Percentiles rank a stretch among this genome's conserved stretches.
Conservation (phyloP, 2,329 filamentous ascomycete species). For the Teratosphaeriaceae sp. region DNA sequence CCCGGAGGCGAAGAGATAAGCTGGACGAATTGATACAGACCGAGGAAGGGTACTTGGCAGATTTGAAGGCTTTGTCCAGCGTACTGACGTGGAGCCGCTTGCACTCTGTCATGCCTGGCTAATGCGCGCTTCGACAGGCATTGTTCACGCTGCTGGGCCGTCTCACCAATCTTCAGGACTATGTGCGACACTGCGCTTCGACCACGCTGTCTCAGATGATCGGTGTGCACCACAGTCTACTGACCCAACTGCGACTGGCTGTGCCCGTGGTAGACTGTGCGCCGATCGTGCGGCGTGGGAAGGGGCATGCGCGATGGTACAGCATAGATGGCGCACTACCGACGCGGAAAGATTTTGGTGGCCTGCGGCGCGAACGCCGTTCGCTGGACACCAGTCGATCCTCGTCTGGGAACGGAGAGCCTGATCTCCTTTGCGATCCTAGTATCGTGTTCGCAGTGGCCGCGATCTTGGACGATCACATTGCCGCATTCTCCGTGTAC, state of each 20-base stretch:
- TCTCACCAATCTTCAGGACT: slow-evolving; percentile 18
- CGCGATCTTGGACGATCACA: slow-evolving; percentile 48
- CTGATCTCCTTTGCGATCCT: slow-evolving; percentile 43
- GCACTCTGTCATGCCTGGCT: background rate
- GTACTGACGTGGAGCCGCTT: slow-evolving; percentile 38
- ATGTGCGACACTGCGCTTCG: slow-evolving; percentile 23
- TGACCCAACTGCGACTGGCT: slow-evolving; percentile 63
- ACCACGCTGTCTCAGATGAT: slow-evolving; percentile 59
- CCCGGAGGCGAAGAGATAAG: slow-evolving; percentile 68
- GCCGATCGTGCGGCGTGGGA: slow-evolving; percentile 19
- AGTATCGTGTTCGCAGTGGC: slow-evolving; percentile 49
- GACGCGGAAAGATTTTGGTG: slow-evolving; percentile 13
- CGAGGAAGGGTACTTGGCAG: slow-evolving; percentile 82
- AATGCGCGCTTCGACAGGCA: slow-evolving; percentile 23
- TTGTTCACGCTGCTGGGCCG: slow-evolving; percentile 37
- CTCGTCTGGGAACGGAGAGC: slow-evolving; percentile 29
- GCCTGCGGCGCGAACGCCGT: slow-evolving; percentile 32
- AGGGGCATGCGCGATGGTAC: slow-evolving; percentile 40
- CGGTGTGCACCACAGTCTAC: slow-evolving; percentile 73
- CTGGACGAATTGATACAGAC: slow-evolving; percentile 80
- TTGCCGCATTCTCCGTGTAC: slow-evolving; percentile 77
- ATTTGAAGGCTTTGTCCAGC: slow-evolving; percentile 79
- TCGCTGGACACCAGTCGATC: slow-evolving; percentile 41
- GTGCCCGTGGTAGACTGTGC: slow-evolving; percentile 58
- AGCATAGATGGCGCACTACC: slow-evolving; percentile 37